Base-by-base conservation (phyloP, 148 eudicot species). In the Chenopodium quinoa region DNA sequence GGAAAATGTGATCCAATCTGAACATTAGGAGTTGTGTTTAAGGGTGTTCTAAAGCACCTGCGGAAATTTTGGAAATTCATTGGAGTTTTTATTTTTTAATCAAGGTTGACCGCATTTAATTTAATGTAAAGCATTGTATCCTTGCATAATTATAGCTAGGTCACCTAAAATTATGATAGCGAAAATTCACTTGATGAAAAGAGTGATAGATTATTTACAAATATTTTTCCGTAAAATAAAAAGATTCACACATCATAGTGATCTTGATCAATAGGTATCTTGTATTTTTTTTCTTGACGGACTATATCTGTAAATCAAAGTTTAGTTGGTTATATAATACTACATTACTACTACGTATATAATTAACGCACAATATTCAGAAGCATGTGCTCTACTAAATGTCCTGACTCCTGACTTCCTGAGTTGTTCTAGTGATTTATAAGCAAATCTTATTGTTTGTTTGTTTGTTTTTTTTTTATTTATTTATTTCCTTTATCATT, bases 371-470 rank as follows among this genome's bases (percentile, higher is more conserved):
- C 23, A 47, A 19, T 9, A 63, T 66, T 52, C 34, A 60, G 47
- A 80, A 74, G 79, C 83, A 81, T 75, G 83, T 81, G 83, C 23
- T 4, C 16, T 65, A 66, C 54, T 81, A 48, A 75, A 75, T 81
- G 70, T 50, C 54, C 7, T 27, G 27, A 27, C 27, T 27, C 27
- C 27, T 81, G 67, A 75, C 52, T 54, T 27, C 27, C 27, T 81
- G 67, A 75, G 65, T 54, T 80, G 78, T 66, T 60, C 27, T 40
- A 64, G 65, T 46, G 29, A 80, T 71, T 65, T 62, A 23, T 9
- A 80, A 72, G 78, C 46, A 80, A 63, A 40, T 4, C n/a, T 8
- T 27, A 27, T 0, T 27, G 27, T 27, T 27, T 27, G 27, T 27
- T 27, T 27, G 27, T 27, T 27, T 27, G 0, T 27, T 27, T 27